These are phyloP conservation scores for Chrysanthemum seticuspe DNA, from an alignment of 129 eudicot species.

Conservation along the genomic window DNA sequence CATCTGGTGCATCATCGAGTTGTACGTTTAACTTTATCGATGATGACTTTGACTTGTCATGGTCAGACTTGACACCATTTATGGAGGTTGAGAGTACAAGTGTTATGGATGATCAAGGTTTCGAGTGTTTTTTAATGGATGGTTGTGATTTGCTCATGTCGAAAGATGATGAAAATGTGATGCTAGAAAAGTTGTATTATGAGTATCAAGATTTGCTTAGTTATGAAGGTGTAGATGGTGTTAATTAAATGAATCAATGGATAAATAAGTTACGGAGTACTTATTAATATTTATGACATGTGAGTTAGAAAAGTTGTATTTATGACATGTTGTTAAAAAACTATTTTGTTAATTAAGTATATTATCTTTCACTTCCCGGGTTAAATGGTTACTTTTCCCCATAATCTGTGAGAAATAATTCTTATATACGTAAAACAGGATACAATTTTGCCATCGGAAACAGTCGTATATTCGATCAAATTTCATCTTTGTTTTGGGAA, in stretches of 20 bases:
- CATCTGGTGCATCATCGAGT: conserved; percentile 20
- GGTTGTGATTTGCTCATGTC: conserved; percentile 18
- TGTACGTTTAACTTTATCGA: conserved; percentile 19
- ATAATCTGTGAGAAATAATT: too few species aligned
- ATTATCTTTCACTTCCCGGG: too few species aligned
- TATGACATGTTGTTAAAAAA: too few species aligned
- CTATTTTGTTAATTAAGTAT: too few species aligned
- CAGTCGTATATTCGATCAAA: too few species aligned
- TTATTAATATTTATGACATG: too few species aligned
- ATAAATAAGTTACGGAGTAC: too few species aligned
- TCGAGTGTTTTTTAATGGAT: conserved; percentile 5
- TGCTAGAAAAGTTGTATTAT: conserved; percentile 24
- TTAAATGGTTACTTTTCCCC: too few species aligned
- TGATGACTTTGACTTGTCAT: conserved; percentile 27
- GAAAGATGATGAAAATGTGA: conserved; percentile 22
- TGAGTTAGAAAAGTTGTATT: too few species aligned
- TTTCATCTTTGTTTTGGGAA: too few species aligned
- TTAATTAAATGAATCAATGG: not conserved
- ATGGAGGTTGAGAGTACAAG: conserved; percentile 17
- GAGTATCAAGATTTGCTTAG: conserved; percentile 25
- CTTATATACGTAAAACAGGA: too few species aligned
- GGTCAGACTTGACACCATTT: conserved; percentile 22
- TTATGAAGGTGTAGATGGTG: not conserved
- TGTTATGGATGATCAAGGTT: conserved; percentile 7
- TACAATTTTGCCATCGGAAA: too few species aligned